A percentile compares a stretch with the other conserved stretches of the same genome.
phyloP scores from a whole-genome alignment of 768 basidiomycete species.

The Hemileccinum rubropunctum region DNA sequence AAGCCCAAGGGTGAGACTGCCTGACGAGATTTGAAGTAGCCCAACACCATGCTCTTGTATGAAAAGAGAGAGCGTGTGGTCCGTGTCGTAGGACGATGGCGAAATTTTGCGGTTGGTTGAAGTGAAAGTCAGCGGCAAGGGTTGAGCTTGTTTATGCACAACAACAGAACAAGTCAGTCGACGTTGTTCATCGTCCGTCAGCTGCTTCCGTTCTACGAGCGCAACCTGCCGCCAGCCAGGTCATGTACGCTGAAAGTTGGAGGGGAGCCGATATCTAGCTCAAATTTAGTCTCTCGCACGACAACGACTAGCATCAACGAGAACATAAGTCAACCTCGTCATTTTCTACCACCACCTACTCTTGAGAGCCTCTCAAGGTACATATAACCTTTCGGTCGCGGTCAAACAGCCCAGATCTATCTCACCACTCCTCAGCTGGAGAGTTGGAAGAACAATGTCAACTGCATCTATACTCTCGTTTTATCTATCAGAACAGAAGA shows the following conservation, averaged over 20 bases:
- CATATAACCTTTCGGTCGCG: background rate
- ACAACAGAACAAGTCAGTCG: too few relatives aligned
- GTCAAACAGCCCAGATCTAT: background rate
- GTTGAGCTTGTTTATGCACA: too few relatives aligned
- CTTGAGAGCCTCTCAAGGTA: background rate
- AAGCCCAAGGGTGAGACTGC: conserved; percentile 3
- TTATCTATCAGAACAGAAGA: conserved; percentile 50
- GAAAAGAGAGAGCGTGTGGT: too few relatives aligned
- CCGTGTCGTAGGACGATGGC: too few relatives aligned
- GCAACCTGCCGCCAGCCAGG: background rate
- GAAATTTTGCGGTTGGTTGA: too few relatives aligned
- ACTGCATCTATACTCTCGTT: conserved; percentile 28
- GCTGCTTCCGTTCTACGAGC: background rate
- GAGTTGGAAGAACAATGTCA: conserved; percentile 19
- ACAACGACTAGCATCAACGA: background rate
- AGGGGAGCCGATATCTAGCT: background rate
- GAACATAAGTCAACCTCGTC: background rate
- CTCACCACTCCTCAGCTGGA: background rate
- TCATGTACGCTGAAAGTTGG: background rate
- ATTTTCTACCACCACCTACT: background rate
- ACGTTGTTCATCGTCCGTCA: background rate
- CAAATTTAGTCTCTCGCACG: background rate
- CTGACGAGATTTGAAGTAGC: background rate
- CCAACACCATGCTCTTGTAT: too few relatives aligned
- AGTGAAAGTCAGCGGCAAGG: too few relatives aligned